Evolutionary conservation across 805 yeast genomes (phyloP).

Genomic region (Starmerella apicola): DNA sequence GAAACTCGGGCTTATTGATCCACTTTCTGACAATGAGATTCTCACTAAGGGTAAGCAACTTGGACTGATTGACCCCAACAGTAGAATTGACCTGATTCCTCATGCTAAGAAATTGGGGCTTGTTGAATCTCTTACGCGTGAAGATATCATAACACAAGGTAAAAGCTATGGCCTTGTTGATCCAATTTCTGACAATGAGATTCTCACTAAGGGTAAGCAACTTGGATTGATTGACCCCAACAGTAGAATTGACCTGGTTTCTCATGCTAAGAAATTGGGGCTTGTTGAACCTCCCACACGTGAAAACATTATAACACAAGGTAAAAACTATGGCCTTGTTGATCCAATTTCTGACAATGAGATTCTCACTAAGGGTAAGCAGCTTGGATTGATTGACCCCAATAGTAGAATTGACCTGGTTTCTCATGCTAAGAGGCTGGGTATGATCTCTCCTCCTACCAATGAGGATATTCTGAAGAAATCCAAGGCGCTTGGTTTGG

Average conservation of each 20-base stretch:
- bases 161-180: constrained; percentile 9
- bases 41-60: constrained; percentile 20
- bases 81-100: constrained; percentile 4
- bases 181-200: constrained; percentile 6
- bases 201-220: constrained; percentile 15
- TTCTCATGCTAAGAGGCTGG: constrained; percentile 19
- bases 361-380: constrained; percentile 6
- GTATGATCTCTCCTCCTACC: constrained; percentile 8
- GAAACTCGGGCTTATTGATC: constrained; percentile 53
- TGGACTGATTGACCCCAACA: constrained; percentile 18
- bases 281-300: constrained; percentile 26
- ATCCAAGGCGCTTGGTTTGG: constrained; percentile 11
- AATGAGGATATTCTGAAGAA: constrained; percentile 31
- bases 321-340: constrained; percentile 17
- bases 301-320: constrained; percentile 3
- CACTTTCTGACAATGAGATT: constrained; percentile 46
- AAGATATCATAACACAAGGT: constrained; percentile 12
- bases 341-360: constrained; percentile 9
- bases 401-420: constrained; percentile 4
- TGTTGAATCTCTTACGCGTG: constrained; percentile 5
- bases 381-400: constrained; percentile 19
- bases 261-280: constrained; percentile 21
- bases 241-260: constrained; percentile 37
- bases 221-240: constrained; percentile 21
- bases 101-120: constrained; percentile 15